phyloP scores from a whole-genome alignment of 441 rosid genomes.

The Corymbia citriodora region DNA sequence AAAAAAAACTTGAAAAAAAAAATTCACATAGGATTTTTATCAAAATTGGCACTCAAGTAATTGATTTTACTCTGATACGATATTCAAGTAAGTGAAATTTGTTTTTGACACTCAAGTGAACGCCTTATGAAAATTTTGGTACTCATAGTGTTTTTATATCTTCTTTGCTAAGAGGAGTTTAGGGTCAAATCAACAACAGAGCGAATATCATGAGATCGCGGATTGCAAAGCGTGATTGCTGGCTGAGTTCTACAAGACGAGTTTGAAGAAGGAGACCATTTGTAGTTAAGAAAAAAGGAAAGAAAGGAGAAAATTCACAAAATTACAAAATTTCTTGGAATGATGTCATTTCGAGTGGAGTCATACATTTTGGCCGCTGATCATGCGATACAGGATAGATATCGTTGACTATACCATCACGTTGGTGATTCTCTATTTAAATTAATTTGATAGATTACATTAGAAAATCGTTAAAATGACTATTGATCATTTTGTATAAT shows the following conservation, averaged over 20 bases:
- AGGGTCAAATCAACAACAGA: slow-evolving; percentile 25
- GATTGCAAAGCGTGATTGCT: slow-evolving; percentile 37
- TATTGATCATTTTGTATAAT: too few species aligned
- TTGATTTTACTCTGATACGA: too few species aligned
- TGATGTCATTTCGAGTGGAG: not conserved
- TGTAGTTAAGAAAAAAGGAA: not conserved
- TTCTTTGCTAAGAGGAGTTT: slow-evolving; percentile 45
- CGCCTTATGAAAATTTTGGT: too few species aligned
- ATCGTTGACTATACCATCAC: fast-evolving
- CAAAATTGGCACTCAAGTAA: too few species aligned
- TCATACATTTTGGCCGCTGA: not conserved
- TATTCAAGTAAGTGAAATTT: too few species aligned
- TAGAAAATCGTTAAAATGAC: not conserved
- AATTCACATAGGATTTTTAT: too few species aligned
- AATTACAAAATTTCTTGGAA: too few species aligned
- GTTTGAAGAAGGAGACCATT: slow-evolving; percentile 26
- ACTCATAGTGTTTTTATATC: too few species aligned
- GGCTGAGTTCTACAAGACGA: slow-evolving; percentile 53
- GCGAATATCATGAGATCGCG: slow-evolving; percentile 27
- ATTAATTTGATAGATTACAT: not conserved
- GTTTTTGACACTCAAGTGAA: too few species aligned
- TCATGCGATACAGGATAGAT: too few species aligned
- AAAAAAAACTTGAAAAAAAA: too few species aligned
- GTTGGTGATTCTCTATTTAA: too few species aligned
- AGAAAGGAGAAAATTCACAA: not conserved